Conservation (phyloP, 768 basidiomycete species). For the Harrya chromipes region DNA sequence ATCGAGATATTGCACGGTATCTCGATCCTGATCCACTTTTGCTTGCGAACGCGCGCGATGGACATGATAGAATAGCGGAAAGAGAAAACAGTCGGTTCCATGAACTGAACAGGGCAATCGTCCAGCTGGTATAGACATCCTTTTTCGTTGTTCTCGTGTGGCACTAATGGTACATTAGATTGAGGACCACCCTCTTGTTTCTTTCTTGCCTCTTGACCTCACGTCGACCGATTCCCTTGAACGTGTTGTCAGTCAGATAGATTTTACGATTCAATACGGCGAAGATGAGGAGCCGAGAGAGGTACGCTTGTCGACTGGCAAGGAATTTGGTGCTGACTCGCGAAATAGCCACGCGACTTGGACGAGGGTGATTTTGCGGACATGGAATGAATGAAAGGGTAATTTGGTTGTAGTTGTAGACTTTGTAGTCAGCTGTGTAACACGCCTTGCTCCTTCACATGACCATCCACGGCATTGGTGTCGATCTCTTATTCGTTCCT, state of each 20-base stretch:
- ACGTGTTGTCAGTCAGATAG: constrained; percentile 90
- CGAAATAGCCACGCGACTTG: constrained; percentile 76
- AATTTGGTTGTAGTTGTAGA: not conserved
- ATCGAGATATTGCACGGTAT: constrained; percentile 89
- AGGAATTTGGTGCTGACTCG: constrained; percentile 5
- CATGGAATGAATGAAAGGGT: constrained; percentile 50
- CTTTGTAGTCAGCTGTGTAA: not conserved
- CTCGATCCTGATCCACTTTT: constrained; percentile 94
- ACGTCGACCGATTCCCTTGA: constrained; percentile 87
- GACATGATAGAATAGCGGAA: constrained; percentile 42
- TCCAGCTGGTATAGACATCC: constrained; percentile 69
- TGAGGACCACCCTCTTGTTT: constrained; percentile 96
- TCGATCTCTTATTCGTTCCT: constrained; percentile 69
- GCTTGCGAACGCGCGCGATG: constrained; percentile 52
- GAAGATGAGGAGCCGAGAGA: constrained; percentile 98
- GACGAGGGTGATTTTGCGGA: constrained; percentile 91
- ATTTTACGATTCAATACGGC: constrained; percentile 98
- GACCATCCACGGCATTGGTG: constrained; percentile 71
- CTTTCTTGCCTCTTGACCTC: constrained; percentile 93
- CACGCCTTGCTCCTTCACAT: constrained; percentile 28
- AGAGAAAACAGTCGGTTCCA: constrained; percentile 84
- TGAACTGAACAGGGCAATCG: constrained; percentile 90
- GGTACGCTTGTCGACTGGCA: constrained; percentile 40
- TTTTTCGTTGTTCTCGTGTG: not conserved
- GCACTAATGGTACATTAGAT: constrained; percentile 52